These are phyloP conservation scores for Globisporangium splendens DNA, from an alignment of 352 stramenopile genomes.

Conservation along the genomic window DNA sequence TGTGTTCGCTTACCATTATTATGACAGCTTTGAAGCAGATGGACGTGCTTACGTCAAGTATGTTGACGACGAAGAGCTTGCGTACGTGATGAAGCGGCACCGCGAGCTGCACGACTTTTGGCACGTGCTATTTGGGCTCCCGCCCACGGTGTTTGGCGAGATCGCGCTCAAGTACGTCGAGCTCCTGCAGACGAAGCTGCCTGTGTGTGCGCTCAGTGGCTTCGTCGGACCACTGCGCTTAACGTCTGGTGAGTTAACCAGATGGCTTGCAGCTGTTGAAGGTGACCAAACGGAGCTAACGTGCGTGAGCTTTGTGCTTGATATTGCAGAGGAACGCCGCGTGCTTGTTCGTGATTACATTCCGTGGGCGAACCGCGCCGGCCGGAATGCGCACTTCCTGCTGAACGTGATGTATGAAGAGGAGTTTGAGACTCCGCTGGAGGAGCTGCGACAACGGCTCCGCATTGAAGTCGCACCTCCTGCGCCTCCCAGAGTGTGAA, in stretches of 20 bases:
- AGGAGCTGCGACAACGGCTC: constrained; percentile 76
- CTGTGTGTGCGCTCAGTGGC: constrained; percentile 90
- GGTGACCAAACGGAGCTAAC: no score
- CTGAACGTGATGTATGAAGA: constrained; percentile 96
- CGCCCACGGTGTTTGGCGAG: constrained; percentile 94
- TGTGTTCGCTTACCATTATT: not conserved
- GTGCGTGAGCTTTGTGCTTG: not conserved
- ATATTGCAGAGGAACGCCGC: constrained; percentile 48
- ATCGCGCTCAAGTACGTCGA: constrained; percentile 97
- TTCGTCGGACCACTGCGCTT: constrained; percentile 89
- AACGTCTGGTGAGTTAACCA: constrained; percentile 28
- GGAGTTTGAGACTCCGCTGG: constrained; percentile 90
- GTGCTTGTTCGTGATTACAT: constrained; percentile 87
- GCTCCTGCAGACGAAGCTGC: constrained; percentile 94
- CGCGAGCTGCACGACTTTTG: constrained; percentile 95
- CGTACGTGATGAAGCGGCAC: constrained; percentile 96
- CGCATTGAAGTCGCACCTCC: constrained; percentile 42
- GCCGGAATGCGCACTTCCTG: constrained; percentile 67
- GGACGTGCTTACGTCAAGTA: constrained; percentile 78
- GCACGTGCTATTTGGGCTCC: constrained; percentile 94
- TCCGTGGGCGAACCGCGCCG: constrained; percentile 90
- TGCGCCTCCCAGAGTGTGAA: constrained; percentile 16
- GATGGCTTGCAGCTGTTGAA: not conserved
- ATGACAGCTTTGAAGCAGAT: constrained; percentile 84
- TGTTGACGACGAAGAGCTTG: constrained; percentile 92